Evolutionary conservation across 164 flowering plant species (phyloP).

Genomic region (Houttuynia cordata): DNA sequence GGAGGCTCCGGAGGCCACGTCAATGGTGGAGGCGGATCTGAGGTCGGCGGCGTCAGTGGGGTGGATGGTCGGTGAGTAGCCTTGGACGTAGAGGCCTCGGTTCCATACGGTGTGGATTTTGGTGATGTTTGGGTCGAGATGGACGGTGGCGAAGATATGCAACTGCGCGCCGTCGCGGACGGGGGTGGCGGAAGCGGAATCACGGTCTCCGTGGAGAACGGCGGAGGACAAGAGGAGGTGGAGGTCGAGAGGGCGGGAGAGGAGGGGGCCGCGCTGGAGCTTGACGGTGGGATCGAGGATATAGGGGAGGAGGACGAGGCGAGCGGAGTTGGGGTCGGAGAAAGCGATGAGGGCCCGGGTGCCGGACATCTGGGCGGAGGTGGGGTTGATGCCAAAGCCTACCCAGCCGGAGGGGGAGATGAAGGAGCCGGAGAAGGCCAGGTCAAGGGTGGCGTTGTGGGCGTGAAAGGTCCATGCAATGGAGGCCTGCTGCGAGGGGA

Average conservation of each 20-base stretch:
- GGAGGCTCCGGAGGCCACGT: slow-evolving; percentile 39
- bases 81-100: slow-evolving; percentile 86
- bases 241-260: slow-evolving; percentile 68
- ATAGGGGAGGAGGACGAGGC: slow-evolving; percentile 53
- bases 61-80: slow-evolving; percentile 94
- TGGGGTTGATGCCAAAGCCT: slow-evolving; percentile 83
- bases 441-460: slow-evolving; percentile 60
- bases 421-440: slow-evolving; percentile 72
- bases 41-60: slow-evolving; percentile 67
- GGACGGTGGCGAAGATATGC: slow-evolving; percentile 56
- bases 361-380: slow-evolving; percentile 66
- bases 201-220: slow-evolving; percentile 48
- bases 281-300: slow-evolving; percentile 70
- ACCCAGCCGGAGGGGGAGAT: slow-evolving; percentile 98
- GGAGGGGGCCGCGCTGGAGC: slow-evolving; percentile 54
- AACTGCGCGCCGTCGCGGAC: slow-evolving; percentile 56
- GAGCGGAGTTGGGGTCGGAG: slow-evolving; percentile 78
- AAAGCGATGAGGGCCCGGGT: slow-evolving; percentile 71
- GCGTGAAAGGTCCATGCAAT: slow-evolving; percentile 80
- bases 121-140: slow-evolving; percentile 39
- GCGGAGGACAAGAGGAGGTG: slow-evolving; percentile 66
- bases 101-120: slow-evolving; percentile 72
- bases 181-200: slow-evolving; percentile 27
- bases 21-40: slow-evolving; percentile 51
- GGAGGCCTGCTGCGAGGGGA: slow-evolving; percentile 82